These are phyloP conservation scores for Colletotrichum echinochloae DNA, from an alignment of 2,329 filamentous ascomycete genomes.

Conservation along the genomic window DNA sequence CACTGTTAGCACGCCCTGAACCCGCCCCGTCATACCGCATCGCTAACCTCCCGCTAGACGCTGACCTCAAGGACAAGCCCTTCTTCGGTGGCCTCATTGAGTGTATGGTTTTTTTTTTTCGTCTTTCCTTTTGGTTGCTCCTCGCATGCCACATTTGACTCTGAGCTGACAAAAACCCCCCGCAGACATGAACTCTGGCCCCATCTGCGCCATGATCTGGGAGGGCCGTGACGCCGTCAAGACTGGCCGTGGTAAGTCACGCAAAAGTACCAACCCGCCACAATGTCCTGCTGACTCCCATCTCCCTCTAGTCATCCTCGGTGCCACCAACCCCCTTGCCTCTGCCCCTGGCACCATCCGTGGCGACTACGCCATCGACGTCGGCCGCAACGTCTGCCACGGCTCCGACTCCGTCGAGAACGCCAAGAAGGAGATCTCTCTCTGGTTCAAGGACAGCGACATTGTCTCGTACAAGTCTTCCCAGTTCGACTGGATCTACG, in stretches of 20 bases:
- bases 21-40: constrained; percentile 33
- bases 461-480: constrained; percentile 86
- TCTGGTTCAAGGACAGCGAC: constrained; percentile 96
- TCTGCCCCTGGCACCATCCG: constrained; percentile 98
- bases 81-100: constrained; percentile 96
- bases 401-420: constrained; percentile 98
- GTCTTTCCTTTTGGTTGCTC: too few species aligned
- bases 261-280: neutral
- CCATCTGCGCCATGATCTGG: constrained; percentile 99
- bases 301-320: constrained; percentile 77
- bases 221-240: constrained; percentile 99
- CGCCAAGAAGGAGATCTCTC: constrained; percentile 99
- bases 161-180: constrained; percentile 43
- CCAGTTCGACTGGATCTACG: constrained; percentile 95
- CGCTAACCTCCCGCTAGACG: constrained; percentile 65
- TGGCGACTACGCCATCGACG: constrained; percentile 85
- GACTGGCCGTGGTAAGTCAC: constrained; percentile 85
- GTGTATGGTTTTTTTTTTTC: constrained; percentile 70
- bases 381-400: constrained; percentile 99
- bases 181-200: constrained; percentile 94
- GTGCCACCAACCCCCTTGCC: constrained; percentile 97
- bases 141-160: neutral
- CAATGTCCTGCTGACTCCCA: constrained; percentile 41
- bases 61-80: constrained; percentile 90
- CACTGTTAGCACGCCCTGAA: constrained; percentile 74